phyloP scores from a whole-genome alignment of 176 grass and related monocot genomes.

The Zizania latifolia region DNA sequence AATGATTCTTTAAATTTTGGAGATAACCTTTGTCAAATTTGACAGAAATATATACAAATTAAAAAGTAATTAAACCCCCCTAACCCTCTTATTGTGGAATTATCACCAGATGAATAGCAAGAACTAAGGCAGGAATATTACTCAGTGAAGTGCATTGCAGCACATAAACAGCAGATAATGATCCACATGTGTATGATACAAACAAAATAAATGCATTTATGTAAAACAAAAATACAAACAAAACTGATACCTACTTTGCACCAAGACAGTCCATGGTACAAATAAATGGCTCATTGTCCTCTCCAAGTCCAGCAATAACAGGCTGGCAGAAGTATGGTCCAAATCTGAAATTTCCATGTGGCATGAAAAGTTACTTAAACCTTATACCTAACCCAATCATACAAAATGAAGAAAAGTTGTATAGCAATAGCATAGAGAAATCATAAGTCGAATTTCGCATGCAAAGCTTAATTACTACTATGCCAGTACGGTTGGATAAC shows the following conservation, averaged over 20 bases:
- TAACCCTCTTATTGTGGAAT: too few species aligned
- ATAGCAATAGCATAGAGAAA: not conserved
- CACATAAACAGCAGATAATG: not conserved
- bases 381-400: not conserved
- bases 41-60: too few species aligned
- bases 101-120: too few species aligned
- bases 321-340: constrained; percentile 97
- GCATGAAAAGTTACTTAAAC: not conserved
- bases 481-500: too few species aligned
- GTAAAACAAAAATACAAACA: not conserved
- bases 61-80: too few species aligned
- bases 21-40: not conserved
- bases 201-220: not conserved
- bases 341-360: constrained; percentile 55
- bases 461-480: not conserved
- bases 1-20: not conserved
- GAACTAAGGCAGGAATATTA: too few species aligned
- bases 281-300: constrained; percentile 77
- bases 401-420: not conserved
- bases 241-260: constrained; percentile 76
- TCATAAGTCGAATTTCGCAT: not conserved
- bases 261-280: constrained; percentile 99
- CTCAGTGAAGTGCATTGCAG: not conserved
- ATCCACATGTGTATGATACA: not conserved
- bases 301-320: constrained; percentile 91